phyloP scores from a whole-genome alignment of 371 early-diverging fungal genomes.

The Rhizopus sp. region DNA sequence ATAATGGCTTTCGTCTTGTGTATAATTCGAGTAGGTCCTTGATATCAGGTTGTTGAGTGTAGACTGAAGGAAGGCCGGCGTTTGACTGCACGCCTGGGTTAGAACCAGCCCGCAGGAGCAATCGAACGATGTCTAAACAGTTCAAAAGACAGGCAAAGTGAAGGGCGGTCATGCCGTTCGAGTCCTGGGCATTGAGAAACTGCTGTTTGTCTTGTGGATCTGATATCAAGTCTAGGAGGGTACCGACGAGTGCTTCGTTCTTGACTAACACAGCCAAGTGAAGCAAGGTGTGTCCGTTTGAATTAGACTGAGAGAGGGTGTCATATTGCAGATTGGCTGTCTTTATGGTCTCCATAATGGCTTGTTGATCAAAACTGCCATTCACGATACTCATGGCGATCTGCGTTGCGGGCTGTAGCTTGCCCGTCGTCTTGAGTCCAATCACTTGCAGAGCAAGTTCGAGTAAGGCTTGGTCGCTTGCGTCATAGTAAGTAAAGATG shows the following conservation, averaged over 20 bases:
- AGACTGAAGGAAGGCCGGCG: background rate
- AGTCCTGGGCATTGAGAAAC: conserved; percentile 26
- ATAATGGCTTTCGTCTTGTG: conserved; percentile 10
- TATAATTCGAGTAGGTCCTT: conserved; percentile 9
- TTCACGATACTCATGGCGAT: conserved; percentile 69
- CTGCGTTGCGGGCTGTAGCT: conserved; percentile 63
- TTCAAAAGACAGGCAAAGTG: conserved; percentile 34
- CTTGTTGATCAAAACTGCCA: conserved; percentile 29
- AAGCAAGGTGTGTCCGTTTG: conserved; percentile 37
- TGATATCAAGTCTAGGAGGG: conserved; percentile 8
- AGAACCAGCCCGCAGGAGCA: conserved; percentile 68
- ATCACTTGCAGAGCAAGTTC: conserved; percentile 82
- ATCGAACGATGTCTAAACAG: conserved; percentile 30
- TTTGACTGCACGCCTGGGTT: conserved; percentile 39
- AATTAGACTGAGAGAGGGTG: conserved; percentile 16
- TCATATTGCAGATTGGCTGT: background rate
- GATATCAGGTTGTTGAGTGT: background rate
- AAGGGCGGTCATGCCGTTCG: conserved; percentile 38
- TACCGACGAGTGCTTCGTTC: conserved; percentile 20
- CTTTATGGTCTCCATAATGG: conserved; percentile 12
- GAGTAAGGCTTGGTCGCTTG: conserved; percentile 80
- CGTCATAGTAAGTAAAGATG: conserved; percentile 57
- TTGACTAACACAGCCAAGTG: conserved; percentile 35
- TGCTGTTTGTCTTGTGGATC: conserved; percentile 1
- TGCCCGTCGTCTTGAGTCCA: conserved; percentile 74